Conservation (phyloP, 495 filamentous ascomycete genomes). For the Beverwykella pulmonaria region DNA sequence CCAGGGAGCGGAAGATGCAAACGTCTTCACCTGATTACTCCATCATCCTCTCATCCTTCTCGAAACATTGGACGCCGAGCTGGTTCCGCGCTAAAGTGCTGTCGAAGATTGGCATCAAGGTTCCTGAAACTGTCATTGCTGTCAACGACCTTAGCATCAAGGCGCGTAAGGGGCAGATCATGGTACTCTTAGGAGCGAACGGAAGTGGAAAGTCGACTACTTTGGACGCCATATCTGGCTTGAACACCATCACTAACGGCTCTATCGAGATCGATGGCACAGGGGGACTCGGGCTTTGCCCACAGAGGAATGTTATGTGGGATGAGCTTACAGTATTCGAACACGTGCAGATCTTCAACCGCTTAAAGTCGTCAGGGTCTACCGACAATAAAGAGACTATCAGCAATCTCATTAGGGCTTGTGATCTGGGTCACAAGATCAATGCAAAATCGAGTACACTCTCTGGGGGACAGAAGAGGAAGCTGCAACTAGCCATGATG, state of each 20-base stretch:
- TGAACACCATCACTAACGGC: constrained; percentile 73
- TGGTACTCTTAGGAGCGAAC: constrained; percentile 83
- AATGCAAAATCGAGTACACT: constrained; percentile 69
- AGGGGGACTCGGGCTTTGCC: constrained; percentile 82
- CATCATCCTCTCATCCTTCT: constrained; percentile 69
- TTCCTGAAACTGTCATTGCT: constrained; percentile 64
- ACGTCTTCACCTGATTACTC: constrained; percentile 31
- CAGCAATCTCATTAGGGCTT: constrained; percentile 61
- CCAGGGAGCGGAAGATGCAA: constrained; percentile 58
- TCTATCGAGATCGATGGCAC: constrained; percentile 71
- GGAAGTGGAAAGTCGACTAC: constrained; percentile 88
- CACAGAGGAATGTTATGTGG: constrained; percentile 85
- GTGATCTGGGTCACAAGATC: constrained; percentile 77
- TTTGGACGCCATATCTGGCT: constrained; percentile 79
- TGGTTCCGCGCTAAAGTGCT: constrained; percentile 55
- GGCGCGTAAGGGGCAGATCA: constrained; percentile 74
- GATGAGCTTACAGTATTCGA: constrained; percentile 81
- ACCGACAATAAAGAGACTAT: constrained; percentile 55
- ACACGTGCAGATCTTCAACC: constrained; percentile 79
- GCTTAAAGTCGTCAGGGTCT: constrained; percentile 62
- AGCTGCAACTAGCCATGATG: constrained; percentile 90
- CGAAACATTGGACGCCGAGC: constrained; percentile 72
- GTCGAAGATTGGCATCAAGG: constrained; percentile 56
- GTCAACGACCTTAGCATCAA: constrained; percentile 71
- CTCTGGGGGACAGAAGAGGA: constrained; percentile 87